phyloP scores from a whole-genome alignment of 2,329 filamentous ascomycete genomes.

The Colletotrichum endophyticum region DNA sequence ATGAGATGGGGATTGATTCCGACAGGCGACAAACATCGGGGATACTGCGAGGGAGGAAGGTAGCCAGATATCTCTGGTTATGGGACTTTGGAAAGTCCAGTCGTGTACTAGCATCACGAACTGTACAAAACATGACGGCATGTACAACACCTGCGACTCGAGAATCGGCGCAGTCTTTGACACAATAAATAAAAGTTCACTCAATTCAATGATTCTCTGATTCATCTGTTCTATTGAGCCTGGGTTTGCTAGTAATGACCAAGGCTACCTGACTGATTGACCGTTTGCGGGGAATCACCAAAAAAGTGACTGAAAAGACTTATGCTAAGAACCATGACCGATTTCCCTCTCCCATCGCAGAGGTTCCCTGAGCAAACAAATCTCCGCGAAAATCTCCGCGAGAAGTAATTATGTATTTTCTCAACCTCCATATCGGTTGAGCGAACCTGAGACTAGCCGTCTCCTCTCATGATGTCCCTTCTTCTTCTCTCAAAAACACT shows the following conservation, averaged over 20 bases:
- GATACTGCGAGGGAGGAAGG: not conserved
- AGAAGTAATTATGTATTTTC: not conserved
- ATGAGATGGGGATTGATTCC: not conserved
- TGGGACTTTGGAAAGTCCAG: not conserved
- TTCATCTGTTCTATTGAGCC: not conserved
- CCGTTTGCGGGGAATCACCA: not conserved
- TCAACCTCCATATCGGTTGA: slow-evolving; percentile 2
- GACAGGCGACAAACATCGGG: not conserved
- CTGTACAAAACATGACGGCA: not conserved
- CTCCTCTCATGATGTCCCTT: not conserved
- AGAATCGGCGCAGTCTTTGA: not conserved
- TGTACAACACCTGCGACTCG: slow-evolving; percentile 1
- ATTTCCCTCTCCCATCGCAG: not conserved
- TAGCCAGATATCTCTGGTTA: not conserved
- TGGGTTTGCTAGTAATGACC: not conserved
- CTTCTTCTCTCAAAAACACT: not conserved
- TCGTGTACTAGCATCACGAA: slow-evolving; percentile 2
- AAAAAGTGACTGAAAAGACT: not conserved
- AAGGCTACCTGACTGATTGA: not conserved
- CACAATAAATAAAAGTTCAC: slow-evolving; percentile 7
- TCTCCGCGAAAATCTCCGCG: not conserved
- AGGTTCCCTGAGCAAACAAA: not conserved
- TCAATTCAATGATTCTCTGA: not conserved
- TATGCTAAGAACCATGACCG: not conserved
- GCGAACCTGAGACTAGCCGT: not conserved